Base-by-base conservation (phyloP, 495 filamentous ascomycete genomes). In the Xylaria nigripes region DNA sequence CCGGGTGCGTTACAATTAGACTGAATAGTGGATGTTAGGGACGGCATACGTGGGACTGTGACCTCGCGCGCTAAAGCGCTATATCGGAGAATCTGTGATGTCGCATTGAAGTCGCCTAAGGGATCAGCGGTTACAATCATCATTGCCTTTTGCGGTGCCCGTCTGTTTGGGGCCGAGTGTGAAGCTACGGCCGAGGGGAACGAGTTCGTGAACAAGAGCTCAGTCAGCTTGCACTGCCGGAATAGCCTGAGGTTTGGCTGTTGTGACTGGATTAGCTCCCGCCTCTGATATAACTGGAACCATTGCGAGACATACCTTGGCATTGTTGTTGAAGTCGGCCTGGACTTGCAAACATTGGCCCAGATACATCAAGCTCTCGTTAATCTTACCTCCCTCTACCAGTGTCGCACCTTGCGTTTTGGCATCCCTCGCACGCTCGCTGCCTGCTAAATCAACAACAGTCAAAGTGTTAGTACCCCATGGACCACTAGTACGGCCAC, bases 81-180 rank as follows among this genome's bases (percentile, higher is more conserved):
- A 66, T 98, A 98, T 13, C 93, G 86, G 4, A 98, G 75, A 30
- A 98, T 97, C 67, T 98, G 93, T 21, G 87, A 90, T 0, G 94
- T 97, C 18, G 93, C 89, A 61, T 97, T 96, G 74, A 89, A 96
- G 66, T 98, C 93, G 12, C 94, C 93, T 15, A 87, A 61, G 0
- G 93, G 92, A 64, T 98, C 93, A 0, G 94, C 93, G 1, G 93
- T 95, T 18, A 97, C 94, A 41, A 97, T 86, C 93, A 98, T 97
- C 61, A 92, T 80, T 0, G 86, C 88, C 65, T 89, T 93, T 66
- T 95, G 92, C 0, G 89, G 85, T 19, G 79, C 78, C 1, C 74
- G 71, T 6, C 67, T 61, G 6, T 51, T 61, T 13, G 68, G 65
- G n/a, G 77, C 49, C 16, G 68, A 67, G 38, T 72, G 73, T 53